Evolutionary conservation across 495 filamentous ascomycete genomes (phyloP).

Genomic region (Staphylotrichum tortipilum): DNA sequence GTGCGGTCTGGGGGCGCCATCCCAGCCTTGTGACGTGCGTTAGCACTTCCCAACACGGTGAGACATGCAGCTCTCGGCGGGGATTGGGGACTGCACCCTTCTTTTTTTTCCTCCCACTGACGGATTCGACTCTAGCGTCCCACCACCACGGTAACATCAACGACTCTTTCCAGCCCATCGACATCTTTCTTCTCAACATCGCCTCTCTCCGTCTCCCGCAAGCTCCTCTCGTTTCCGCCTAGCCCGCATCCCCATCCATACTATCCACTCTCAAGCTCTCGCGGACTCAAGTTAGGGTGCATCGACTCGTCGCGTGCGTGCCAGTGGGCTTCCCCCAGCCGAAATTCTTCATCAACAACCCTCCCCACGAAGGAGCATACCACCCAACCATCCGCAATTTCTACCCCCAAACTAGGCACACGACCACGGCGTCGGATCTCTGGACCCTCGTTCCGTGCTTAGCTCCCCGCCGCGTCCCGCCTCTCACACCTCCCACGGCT

Average conservation of each 20-base stretch:
- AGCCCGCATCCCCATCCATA: too few relatives aligned
- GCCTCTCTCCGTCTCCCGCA: not conserved
- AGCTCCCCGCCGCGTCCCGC: not conserved
- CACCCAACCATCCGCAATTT: too few relatives aligned
- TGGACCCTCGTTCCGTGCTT: not conserved
- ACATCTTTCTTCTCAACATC: not conserved
- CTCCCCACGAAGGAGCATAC: too few relatives aligned
- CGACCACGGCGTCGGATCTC: too few relatives aligned
- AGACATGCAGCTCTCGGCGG: constrained; percentile 8
- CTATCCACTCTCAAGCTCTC: too few relatives aligned
- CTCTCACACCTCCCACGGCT: not conserved
- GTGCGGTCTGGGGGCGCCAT: not conserved
- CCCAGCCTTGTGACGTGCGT: constrained; percentile 5
- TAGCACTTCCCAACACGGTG: not conserved
- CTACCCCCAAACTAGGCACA: not conserved
- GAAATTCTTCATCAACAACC: not conserved
- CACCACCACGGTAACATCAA: constrained; percentile 3
- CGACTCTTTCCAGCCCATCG: not conserved
- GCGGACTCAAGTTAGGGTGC: too few relatives aligned
- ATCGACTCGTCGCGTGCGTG: too few relatives aligned
- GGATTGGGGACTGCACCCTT: not conserved
- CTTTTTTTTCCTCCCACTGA: not conserved
- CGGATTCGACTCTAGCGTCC: not conserved
- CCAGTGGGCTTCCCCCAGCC: too few relatives aligned
- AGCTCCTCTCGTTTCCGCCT: not conserved